Evolutionary conservation across 345 rosid genomes (phyloP), one percentile per base, ranked within the genome.

Genomic region (Chamaenerion angustifolium): DNA sequence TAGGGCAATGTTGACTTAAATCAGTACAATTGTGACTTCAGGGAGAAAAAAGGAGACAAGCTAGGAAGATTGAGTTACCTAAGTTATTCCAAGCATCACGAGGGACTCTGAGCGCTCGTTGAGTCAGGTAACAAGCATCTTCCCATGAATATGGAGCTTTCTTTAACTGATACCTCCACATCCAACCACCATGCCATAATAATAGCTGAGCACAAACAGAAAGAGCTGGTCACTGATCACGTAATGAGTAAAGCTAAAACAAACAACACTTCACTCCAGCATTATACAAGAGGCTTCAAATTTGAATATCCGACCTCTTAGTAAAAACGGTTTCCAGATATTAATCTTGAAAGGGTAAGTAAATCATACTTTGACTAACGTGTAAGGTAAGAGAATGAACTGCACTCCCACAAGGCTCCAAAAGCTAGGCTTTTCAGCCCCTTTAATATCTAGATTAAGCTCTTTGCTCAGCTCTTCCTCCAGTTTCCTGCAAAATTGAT

Each of bases 381-480:
- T 76, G 64, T 84, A 92, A 9, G 98, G 96, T 17, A 92, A 69
- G 42, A 92, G 88, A 23, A 84, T 35, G 46, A 78, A 69, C 49
- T 74, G 83, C 53, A 87, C 71, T 47, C 82, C 89, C 11, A 87
- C 50, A 59, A 92, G 88, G 52, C 71, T 77, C 95, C 96, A 92
- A 50, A 81, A 35, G 0, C 65, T 71, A 3, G 98, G 98, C 51
- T 72, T 83, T 54, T 84, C 84, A 66, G 96, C 76, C 48, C 96
- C 96, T 64, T 78, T 92, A 13, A 92, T 87, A 59, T 92, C 87
- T 52, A 92, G 64, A 59, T 86, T 88, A 56, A 92, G 95, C 58
- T 92, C 96, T 42, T 76, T 78, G 74, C 98, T 78, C 43, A 92
- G 93, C 64, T 92, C 98, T 59, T 86, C 98, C 63, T 76, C 84